phyloP scores from a whole-genome alignment of 306 rosid species.

The Lathyrus sativus region DNA sequence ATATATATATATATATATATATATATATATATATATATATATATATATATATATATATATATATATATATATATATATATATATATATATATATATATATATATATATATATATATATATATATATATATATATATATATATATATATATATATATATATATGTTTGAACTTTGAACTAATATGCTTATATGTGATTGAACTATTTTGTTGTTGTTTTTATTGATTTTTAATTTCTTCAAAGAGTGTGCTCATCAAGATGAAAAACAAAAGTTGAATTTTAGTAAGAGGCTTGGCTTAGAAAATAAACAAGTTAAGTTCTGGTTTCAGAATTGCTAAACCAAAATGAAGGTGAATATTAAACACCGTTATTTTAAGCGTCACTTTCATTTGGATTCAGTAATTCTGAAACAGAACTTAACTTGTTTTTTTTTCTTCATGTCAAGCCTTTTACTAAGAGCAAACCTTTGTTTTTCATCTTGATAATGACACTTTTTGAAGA shows the following conservation, averaged over 20 bases:
- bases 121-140: background rate
- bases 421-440: too few species aligned
- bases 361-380: background rate
- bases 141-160: too few species aligned
- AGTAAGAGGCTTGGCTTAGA: conserved; percentile 78
- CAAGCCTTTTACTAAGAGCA: too few species aligned
- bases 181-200: background rate
- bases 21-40: too few species aligned
- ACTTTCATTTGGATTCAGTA: conserved; percentile 97
- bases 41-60: too few species aligned
- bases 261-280: conserved; percentile 83
- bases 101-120: background rate
- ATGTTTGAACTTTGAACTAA: too few species aligned
- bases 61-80: background rate
- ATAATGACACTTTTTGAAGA: too few species aligned
- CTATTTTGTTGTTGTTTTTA: background rate
- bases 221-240: conserved; percentile 66
- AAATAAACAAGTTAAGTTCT: conserved; percentile 90
- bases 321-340: conserved; percentile 54
- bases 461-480: too few species aligned
- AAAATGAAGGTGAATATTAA: too few species aligned
- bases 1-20: background rate
- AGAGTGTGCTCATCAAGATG: conserved; percentile 97
- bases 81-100: background rate
- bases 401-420: conserved; percentile 64